phyloP scores from a whole-genome alignment of 768 basidiomycete genomes.

The Pleurotus tuoliensis region DNA sequence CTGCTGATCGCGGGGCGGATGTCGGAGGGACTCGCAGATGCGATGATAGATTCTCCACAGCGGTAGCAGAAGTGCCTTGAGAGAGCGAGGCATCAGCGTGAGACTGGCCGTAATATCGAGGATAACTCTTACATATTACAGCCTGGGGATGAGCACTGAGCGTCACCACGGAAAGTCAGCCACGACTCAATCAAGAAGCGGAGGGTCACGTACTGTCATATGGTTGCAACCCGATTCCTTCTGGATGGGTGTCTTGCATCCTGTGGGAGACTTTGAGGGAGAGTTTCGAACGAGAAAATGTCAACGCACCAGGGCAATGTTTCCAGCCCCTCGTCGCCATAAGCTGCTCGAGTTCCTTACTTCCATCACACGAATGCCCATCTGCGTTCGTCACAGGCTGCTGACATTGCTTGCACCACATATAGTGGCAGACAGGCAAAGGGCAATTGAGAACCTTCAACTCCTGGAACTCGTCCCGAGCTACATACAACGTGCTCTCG shows the following conservation, averaged over 20 bases:
- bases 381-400: slow-evolving; percentile 27
- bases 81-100: not conserved
- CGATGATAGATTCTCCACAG: slow-evolving; percentile 11
- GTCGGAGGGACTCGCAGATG: slow-evolving; percentile 2
- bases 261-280: slow-evolving; percentile 15
- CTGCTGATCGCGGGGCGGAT: not conserved
- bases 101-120: not conserved
- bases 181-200: not conserved
- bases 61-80: slow-evolving; percentile 13
- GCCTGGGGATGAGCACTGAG: slow-evolving; percentile 51
- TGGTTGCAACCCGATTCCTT: slow-evolving; percentile 55
- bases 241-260: slow-evolving; percentile 44
- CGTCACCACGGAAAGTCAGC: not conserved
- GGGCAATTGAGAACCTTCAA: slow-evolving; percentile 37
- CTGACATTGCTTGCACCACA: slow-evolving; percentile 53
- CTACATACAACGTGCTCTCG: slow-evolving; percentile 35
- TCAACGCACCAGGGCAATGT: slow-evolving; percentile 38
- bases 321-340: slow-evolving; percentile 49
- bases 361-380: slow-evolving; percentile 48
- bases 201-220: slow-evolving; percentile 42
- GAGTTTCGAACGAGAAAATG: not conserved
- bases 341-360: slow-evolving; percentile 39
- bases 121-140: slow-evolving; percentile 40
- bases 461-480: slow-evolving; percentile 35
- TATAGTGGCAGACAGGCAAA: slow-evolving; percentile 31